A percentile compares a stretch with the other conserved stretches of the same genome.
phyloP scores from a whole-genome alignment of 225 moss, liverwort and hornwort species.

The Bryoerythrophyllum caledonicum region DNA sequence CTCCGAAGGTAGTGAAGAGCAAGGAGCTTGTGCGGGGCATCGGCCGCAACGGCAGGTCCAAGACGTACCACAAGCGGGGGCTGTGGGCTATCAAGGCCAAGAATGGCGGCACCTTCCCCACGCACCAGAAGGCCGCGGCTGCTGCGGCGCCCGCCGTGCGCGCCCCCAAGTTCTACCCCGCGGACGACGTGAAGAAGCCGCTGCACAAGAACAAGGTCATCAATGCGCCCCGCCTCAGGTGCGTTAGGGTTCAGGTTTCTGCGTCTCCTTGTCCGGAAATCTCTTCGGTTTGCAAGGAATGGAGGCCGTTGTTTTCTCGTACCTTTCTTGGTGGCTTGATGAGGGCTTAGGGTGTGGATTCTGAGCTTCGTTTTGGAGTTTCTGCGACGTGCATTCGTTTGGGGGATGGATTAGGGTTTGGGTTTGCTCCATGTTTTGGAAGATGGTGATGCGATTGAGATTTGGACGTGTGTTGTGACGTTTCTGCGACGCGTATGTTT shows the following conservation, averaged over 20 bases:
- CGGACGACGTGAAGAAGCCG: constrained; percentile 69
- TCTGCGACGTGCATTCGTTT: no score
- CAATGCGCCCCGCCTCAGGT: constrained; percentile 71
- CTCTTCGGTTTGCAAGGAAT: neutral
- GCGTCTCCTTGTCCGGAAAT: no score
- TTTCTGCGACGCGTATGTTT: no score
- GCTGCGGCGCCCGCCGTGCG: constrained; percentile 34
- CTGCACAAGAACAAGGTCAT: constrained; percentile 80
- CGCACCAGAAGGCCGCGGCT: constrained; percentile 38
- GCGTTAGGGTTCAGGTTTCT: neutral
- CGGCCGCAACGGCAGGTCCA: constrained; percentile 62
- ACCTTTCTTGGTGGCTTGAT: no score
- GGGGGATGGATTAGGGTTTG: neutral
- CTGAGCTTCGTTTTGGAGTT: neutral
- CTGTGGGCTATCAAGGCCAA: constrained; percentile 86
- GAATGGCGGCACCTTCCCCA: constrained; percentile 66
- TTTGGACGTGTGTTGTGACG: no score
- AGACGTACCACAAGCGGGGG: constrained; percentile 73
- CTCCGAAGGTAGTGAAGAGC: constrained; percentile 44
- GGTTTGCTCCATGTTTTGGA: neutral
- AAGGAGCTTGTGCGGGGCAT: constrained; percentile 69
- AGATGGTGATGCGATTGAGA: no score
- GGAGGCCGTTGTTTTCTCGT: neutral
- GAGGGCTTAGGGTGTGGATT: neutral
- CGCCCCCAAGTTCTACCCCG: constrained; percentile 77